Base-by-base conservation (phyloP, 352 stramenopile species). In the Albugo laibachii region DNA sequence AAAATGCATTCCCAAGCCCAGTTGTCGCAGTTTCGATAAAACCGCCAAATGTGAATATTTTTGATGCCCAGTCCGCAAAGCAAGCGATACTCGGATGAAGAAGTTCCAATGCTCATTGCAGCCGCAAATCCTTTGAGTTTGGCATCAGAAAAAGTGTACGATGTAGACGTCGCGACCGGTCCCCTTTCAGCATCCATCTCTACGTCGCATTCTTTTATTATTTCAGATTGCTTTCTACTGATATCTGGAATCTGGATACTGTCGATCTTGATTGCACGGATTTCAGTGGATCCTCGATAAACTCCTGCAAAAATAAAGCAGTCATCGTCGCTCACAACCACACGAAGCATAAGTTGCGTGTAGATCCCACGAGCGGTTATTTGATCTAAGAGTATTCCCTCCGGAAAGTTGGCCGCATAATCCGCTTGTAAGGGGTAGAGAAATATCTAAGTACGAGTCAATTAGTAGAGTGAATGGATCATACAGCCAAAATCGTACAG, bases 291-390 rank as follows among this genome's bases (percentile, higher is more conserved):
- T 11, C 78, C 78, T 18, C 75, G 69, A 45, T 91, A 88, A 0
- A 91, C 75, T 2, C 78, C 78, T 3, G 78, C 78, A 45, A 91
- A 91, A 48, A 88, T 85, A 48, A 88, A 91, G 44, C 74, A 79
- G 41, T 75, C 74, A 44, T 88, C 70, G 2, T 81, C 65, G 0
- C 74, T 74, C 45, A 89, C 61, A 2, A 73, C 57, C 4, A 89
- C 74, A 10, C 71, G 75, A 36, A 89, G 67, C 59, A 81, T 82
- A 6, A 89, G 63, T 58, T 84, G 69, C 11, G 74, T 89, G 52
- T 87, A 85, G 66, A 89, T 81, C 45, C 69, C 74, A 4, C 74
- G 65, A 14, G 77, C 63, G 15, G 76, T 66, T 49, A 89, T 87
- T 43, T 85, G 71, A 54, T 83, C 74, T n/a, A 89, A 54, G 13